Conservation (phyloP, 768 basidiomycete genomes). For the Cantharellus cinnabarinus region DNA sequence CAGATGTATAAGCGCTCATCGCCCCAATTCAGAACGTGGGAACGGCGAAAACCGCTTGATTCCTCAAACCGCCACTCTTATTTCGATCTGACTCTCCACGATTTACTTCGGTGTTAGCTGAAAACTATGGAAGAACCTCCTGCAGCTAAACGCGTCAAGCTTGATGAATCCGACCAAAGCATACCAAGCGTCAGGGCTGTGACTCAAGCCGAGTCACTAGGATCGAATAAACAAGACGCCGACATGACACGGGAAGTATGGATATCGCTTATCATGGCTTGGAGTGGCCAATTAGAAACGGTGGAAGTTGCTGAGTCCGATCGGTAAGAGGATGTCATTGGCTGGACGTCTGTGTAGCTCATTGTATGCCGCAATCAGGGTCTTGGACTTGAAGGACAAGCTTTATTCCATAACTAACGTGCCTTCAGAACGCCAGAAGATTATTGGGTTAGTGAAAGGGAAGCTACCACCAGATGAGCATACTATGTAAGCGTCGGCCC, state of each 20-base stretch:
- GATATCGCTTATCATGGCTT: constrained; percentile 46
- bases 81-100: too few species aligned
- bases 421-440: constrained; percentile 70
- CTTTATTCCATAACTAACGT: constrained; percentile 55
- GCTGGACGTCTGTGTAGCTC: neutral
- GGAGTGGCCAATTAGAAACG: constrained; percentile 48
- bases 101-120: too few species aligned
- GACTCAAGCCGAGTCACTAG: too few species aligned
- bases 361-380: constrained; percentile 23
- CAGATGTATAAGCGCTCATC: too few species aligned
- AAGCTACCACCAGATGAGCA: constrained; percentile 60
- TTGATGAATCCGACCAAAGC: too few species aligned
- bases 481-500: constrained; percentile 26
- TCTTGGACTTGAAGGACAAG: constrained; percentile 56
- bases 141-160: too few species aligned
- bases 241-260: constrained; percentile 16
- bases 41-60: too few species aligned
- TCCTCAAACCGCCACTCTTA: too few species aligned
- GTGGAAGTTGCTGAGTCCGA: constrained; percentile 59
- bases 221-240: too few species aligned
- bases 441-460: constrained; percentile 66
- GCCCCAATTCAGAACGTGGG: too few species aligned
- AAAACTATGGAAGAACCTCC: too few species aligned
- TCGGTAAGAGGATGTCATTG: constrained; percentile 27
- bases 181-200: too few species aligned